Conservation (phyloP, 1,139 yeast genomes). For the Yamadazyma sp. region DNA sequence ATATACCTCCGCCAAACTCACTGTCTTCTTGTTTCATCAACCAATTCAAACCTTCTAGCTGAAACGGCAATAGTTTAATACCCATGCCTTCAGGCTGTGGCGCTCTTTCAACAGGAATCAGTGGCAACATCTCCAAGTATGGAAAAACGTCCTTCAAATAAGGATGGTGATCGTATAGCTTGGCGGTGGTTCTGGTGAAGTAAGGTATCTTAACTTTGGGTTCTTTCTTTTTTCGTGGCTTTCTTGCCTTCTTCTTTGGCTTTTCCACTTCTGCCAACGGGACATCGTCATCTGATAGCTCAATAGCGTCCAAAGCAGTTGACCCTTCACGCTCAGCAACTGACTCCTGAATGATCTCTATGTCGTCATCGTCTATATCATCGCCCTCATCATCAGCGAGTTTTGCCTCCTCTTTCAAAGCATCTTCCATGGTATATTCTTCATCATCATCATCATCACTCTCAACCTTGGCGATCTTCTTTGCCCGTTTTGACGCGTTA, state of each 20-base stretch:
- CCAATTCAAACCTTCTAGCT: slow-evolving; percentile 92
- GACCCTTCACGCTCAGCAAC: slow-evolving; percentile 19
- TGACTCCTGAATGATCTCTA: slow-evolving; percentile 17
- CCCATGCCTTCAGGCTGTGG: slow-evolving; percentile 80
- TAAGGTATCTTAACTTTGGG: slow-evolving; percentile 60
- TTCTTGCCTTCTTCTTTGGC: slow-evolving; percentile 9
- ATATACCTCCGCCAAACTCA: slow-evolving; percentile 82
- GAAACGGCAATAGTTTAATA: slow-evolving; percentile 79
- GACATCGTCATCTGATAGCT: slow-evolving; percentile 24
- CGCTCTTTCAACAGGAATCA: slow-evolving; percentile 57
- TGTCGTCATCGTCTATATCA: slow-evolving; percentile 24
- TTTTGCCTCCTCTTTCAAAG: slow-evolving; percentile 19
- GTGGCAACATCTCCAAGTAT: slow-evolving; percentile 51
- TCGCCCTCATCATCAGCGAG: no score
- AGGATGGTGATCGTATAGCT: slow-evolving; percentile 74
- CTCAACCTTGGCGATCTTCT: slow-evolving; percentile 10
- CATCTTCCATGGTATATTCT: slow-evolving; percentile 19
- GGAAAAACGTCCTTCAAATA: slow-evolving; percentile 72
- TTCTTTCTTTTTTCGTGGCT: slow-evolving; percentile 28
- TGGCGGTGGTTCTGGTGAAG: slow-evolving; percentile 63
- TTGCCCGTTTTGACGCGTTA: slow-evolving; percentile 13
- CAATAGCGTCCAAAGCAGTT: slow-evolving; percentile 24
- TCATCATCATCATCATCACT: slow-evolving; percentile 24
- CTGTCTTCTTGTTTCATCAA: slow-evolving; percentile 77
- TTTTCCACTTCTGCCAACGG: slow-evolving; percentile 25